Evolutionary conservation across 345 rosid species (phyloP), one percentile per base, ranked within the genome.

Genomic region (Gynandropsis gynandra): DNA sequence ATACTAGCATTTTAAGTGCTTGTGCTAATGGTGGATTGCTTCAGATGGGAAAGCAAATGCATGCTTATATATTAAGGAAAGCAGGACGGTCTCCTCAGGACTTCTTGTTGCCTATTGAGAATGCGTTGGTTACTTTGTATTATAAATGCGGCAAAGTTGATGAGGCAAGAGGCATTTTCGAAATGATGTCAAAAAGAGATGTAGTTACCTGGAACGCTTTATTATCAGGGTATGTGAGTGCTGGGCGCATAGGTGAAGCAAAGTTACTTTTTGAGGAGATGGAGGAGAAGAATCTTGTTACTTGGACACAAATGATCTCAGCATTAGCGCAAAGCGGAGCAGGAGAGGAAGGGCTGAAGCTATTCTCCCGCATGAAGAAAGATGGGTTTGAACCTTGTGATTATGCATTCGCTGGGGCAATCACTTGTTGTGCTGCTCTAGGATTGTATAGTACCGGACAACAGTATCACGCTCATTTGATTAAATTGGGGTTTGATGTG

Each of bases 151-250:
- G 64, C 41, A 68, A 35, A 49, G 41, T 68, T 40, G 42, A 32
- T 52, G 65, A 68, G 38, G 68, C 73, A 19, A 57, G 52, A 18
- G 64, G 50, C 21, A 52, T 68, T 68, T 68, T 68, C 0, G 61
- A 68, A 1, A 35, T 40, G 42, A 68, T 68, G 73, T 52, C 61
- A 6, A 54, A 42, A 9, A 68, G 46, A 36, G 73, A 68, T 42
- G 32, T 68, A 57, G 73, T 68, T 29, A 62, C 73, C n/a, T 68
- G 73, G 73, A 68, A 68, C 16, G 73, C 73, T 0, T 47, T 68
- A 60, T 63, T 68, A 16, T 68, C 73, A 17, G 65, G 68, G 19
- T 68, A 57, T 43, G 64, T 68, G 46, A 68, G 73, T 19, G 64
- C 68, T 0, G 68, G 73, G 33, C 47, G 51, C 52, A 68, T 68